These are phyloP conservation scores for Cladosporium sp. DNA, from an alignment of 2,329 filamentous ascomycete genomes.

Conservation along the genomic window DNA sequence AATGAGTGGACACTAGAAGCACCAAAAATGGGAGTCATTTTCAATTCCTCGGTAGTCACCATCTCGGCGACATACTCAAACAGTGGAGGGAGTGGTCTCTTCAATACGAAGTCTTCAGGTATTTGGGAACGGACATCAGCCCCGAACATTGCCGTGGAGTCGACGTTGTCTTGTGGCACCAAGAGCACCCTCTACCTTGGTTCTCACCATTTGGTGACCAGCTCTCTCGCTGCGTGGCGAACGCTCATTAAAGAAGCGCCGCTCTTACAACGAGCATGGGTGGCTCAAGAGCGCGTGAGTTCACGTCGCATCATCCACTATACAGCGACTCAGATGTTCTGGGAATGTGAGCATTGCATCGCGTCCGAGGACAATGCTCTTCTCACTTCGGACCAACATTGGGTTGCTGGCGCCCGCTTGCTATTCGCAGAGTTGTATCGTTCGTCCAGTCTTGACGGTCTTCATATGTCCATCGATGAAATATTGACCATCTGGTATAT, in stretches of 20 bases:
- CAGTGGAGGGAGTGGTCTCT: not conserved
- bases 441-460: not conserved
- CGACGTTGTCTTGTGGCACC: not conserved
- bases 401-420: not conserved
- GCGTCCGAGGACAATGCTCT: not conserved
- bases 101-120: not conserved
- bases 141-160: not conserved
- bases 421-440: not conserved
- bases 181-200: not conserved
- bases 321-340: not conserved
- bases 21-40: conserved; percentile 15
- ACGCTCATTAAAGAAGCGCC: not conserved
- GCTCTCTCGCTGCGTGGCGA: not conserved
- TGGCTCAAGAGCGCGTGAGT: not conserved
- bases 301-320: not conserved
- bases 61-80: conserved; percentile 13
- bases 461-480: not conserved
- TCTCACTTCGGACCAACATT: not conserved
- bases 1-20: conserved; percentile 16
- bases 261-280: not conserved
- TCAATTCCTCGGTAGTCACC: conserved; percentile 11
- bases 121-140: not conserved
- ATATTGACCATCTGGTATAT: not conserved
- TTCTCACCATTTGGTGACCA: no score
- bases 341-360: not conserved